Conservation (phyloP, 2,329 filamentous ascomycete genomes). For the Aschersonia sp. region DNA sequence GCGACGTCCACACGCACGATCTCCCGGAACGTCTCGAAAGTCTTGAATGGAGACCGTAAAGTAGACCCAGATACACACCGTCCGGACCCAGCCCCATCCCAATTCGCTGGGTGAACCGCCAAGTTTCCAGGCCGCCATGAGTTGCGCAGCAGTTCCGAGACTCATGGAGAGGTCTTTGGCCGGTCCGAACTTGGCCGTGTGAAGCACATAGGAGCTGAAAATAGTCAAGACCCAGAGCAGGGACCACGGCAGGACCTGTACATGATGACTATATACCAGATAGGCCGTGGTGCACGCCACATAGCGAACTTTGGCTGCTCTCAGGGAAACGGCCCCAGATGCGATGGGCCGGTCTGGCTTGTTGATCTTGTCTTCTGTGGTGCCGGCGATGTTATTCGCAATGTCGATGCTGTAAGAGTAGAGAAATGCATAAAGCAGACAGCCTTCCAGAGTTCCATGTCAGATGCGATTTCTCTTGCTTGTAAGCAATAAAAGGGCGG, state of each 20-base stretch:
- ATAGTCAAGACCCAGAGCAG: background rate
- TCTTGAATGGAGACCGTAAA: background rate
- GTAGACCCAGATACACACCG: background rate
- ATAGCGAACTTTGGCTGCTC: background rate
- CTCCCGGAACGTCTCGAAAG: background rate
- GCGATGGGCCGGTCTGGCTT: background rate
- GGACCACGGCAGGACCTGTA: background rate
- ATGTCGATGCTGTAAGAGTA: background rate
- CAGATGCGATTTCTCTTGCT: background rate
- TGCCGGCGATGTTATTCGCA: background rate
- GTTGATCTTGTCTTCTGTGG: background rate
- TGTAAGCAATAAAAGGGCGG: background rate
- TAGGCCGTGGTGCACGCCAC: background rate
- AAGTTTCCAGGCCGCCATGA: background rate
- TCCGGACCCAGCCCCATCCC: background rate
- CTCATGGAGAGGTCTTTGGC: background rate
- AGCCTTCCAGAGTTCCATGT: background rate
- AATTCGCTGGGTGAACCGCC: background rate
- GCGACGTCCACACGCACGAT: background rate
- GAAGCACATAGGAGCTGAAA: background rate
- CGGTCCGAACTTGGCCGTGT: background rate
- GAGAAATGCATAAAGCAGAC: background rate
- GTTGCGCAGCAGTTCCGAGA: background rate
- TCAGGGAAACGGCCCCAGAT: background rate
- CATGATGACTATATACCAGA: background rate